Conservation (phyloP, 2,329 filamentous ascomycete genomes). For the Phyllosticta capitalensis region DNA sequence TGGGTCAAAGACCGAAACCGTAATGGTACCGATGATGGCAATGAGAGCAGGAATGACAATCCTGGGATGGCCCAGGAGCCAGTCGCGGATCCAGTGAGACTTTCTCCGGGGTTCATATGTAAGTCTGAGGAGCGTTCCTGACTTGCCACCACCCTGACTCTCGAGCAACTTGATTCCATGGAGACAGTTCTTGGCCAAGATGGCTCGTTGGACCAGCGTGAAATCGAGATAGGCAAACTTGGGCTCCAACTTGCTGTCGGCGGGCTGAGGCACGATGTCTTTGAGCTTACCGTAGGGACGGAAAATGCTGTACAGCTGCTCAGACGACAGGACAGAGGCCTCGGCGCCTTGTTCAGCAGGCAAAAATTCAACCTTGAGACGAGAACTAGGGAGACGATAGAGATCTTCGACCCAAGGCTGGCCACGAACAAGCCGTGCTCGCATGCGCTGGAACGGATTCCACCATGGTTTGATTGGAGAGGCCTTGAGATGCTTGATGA, state of each 20-base stretch:
- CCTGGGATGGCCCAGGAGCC: slow-evolving; percentile 75
- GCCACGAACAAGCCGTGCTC: slow-evolving; percentile 64
- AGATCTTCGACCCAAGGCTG: slow-evolving; percentile 92
- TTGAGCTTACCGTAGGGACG: slow-evolving; percentile 82
- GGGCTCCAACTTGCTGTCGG: slow-evolving; percentile 76
- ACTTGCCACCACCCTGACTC: slow-evolving; percentile 60
- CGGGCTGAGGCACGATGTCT: slow-evolving; percentile 73
- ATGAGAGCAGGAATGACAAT: slow-evolving; percentile 78
- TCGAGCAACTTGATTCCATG: slow-evolving; percentile 71
- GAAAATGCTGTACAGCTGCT: slow-evolving; percentile 78
- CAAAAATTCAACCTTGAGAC: slow-evolving; percentile 77
- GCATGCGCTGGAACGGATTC: slow-evolving; percentile 65
- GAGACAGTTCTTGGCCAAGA: slow-evolving; percentile 86
- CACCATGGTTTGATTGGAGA: slow-evolving; percentile 81
- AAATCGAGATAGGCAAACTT: slow-evolving; percentile 76
- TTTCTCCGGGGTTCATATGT: slow-evolving; percentile 76
- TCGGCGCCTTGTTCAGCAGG: slow-evolving; percentile 60
- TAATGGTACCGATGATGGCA: slow-evolving; percentile 70
- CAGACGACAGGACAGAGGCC: slow-evolving; percentile 72
- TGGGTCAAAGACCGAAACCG: slow-evolving; percentile 85
- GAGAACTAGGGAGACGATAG: slow-evolving; percentile 65
- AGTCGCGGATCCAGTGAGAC: slow-evolving; percentile 72
- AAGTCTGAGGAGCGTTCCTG: slow-evolving; percentile 67
- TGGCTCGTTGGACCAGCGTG: slow-evolving; percentile 59
- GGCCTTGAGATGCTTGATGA: slow-evolving; percentile 56